phyloP scores from a whole-genome alignment of 768 basidiomycete species.

The Podaxis sp. region DNA sequence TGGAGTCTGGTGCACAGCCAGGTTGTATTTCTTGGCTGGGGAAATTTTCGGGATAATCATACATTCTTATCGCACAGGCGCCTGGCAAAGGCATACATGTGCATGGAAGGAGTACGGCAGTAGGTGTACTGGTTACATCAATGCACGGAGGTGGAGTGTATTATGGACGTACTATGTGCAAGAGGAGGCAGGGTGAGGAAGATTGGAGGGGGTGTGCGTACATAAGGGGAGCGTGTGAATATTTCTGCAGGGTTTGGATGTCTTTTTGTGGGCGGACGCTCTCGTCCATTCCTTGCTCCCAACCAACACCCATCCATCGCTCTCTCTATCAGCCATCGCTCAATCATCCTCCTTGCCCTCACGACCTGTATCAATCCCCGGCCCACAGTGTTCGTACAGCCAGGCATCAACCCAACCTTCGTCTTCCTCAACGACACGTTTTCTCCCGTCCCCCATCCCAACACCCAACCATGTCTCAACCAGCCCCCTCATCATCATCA shows the following conservation, averaged over 20 bases:
- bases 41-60: neutral
- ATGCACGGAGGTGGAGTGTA: neutral
- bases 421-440: slow-evolving; percentile 7
- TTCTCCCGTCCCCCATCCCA: neutral
- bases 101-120: neutral
- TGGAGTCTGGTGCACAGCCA: neutral
- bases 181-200: neutral
- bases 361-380: neutral
- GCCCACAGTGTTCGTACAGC: neutral
- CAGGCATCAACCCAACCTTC: neutral
- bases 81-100: no score
- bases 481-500: slow-evolving; percentile 32
- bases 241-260: neutral
- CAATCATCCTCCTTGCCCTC: neutral
- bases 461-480: slow-evolving; percentile 28
- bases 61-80: no score
- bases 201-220: neutral
- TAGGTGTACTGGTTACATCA: neutral
- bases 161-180: neutral
- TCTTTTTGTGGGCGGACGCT: slow-evolving; percentile 3
- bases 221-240: slow-evolving; percentile 15
- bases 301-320: slow-evolving; percentile 3
- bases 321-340: neutral
- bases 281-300: slow-evolving; percentile 4
- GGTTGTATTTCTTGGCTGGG: neutral